Percentiles rank a stretch among this genome's conserved stretches.
phyloP scores from a whole-genome alignment of 139 green algal genomes.

The Coelastrella sp. region DNA sequence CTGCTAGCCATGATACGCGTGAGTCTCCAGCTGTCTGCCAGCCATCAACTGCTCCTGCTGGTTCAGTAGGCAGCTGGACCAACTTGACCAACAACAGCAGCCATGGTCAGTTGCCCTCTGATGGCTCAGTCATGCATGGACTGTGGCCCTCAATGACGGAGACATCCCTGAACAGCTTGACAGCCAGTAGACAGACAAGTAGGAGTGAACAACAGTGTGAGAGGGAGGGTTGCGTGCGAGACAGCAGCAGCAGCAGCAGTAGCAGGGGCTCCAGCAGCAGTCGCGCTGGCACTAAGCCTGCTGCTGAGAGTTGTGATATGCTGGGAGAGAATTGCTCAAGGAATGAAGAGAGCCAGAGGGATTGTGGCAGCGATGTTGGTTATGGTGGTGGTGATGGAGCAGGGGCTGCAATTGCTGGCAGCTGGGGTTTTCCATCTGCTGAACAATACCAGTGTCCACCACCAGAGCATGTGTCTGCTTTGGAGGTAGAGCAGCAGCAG shows the following conservation, averaged over 20 bases:
- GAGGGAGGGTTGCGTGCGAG: background rate
- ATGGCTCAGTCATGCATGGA: constrained; percentile 8
- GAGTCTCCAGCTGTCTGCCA: background rate
- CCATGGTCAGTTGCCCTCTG: background rate
- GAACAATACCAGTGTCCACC: too few species aligned
- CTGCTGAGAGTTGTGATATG: background rate
- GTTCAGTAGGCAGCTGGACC: background rate
- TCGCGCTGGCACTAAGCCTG: background rate
- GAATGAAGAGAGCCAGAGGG: background rate
- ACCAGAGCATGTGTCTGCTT: too few species aligned
- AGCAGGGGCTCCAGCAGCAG: background rate
- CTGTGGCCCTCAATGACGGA: constrained; percentile 21
- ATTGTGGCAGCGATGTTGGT: background rate
- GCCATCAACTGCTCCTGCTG: background rate
- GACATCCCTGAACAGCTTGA: background rate
- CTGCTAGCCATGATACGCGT: background rate
- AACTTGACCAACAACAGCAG: background rate
- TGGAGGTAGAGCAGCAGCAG: too few species aligned
- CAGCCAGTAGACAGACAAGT: background rate
- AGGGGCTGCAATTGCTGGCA: too few species aligned
- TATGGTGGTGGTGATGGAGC: too few species aligned
- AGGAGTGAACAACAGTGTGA: background rate
- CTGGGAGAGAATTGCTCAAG: background rate
- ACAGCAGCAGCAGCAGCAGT: background rate
- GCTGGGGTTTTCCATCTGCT: too few species aligned